Evolutionary conservation across 1,284 basidiomycete species (phyloP).

Genomic region (Pseudozyma sp.): DNA sequence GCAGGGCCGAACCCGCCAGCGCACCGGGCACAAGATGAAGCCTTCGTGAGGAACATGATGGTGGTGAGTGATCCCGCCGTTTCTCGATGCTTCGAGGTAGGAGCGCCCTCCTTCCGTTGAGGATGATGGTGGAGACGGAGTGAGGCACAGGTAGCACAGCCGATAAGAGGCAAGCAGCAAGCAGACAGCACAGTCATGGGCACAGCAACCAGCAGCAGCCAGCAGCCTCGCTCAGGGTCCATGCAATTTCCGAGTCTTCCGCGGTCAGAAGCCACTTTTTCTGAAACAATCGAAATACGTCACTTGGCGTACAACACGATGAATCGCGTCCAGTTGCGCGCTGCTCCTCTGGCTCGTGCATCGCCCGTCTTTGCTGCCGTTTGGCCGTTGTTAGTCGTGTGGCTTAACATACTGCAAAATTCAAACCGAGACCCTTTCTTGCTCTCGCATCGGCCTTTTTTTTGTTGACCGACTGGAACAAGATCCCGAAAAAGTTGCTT

Average conservation of each 20-base stretch:
- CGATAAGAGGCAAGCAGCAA: background rate
- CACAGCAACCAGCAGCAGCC: no score
- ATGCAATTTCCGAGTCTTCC: no score
- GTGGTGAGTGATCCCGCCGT: background rate
- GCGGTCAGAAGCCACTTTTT: no score
- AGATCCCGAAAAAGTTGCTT: background rate
- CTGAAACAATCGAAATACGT: conserved; percentile 12
- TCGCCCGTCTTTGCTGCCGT: background rate
- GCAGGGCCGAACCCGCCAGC: background rate
- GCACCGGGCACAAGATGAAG: conserved; percentile 4
- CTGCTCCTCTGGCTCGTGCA: conserved; percentile 18
- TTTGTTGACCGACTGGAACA: no score
- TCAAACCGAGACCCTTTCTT: no score
- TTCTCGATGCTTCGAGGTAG: background rate
- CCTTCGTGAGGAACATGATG: conserved; percentile 29
- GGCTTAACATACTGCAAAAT: no score
- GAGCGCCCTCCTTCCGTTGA: background rate
- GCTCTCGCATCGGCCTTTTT: no score
- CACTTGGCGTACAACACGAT: conserved; percentile 11
- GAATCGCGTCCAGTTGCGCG: conserved; percentile 1
- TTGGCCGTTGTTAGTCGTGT: no score
- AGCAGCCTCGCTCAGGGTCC: background rate
- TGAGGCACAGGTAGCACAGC: no score
- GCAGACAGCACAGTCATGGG: no score
- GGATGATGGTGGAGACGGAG: no score